Percentiles rank a stretch among this genome's conserved stretches.
These are phyloP conservation scores for Colletotrichum higginsianum DNA, from an alignment of 2,329 filamentous ascomycete genomes.

Conservation along the genomic window DNA sequence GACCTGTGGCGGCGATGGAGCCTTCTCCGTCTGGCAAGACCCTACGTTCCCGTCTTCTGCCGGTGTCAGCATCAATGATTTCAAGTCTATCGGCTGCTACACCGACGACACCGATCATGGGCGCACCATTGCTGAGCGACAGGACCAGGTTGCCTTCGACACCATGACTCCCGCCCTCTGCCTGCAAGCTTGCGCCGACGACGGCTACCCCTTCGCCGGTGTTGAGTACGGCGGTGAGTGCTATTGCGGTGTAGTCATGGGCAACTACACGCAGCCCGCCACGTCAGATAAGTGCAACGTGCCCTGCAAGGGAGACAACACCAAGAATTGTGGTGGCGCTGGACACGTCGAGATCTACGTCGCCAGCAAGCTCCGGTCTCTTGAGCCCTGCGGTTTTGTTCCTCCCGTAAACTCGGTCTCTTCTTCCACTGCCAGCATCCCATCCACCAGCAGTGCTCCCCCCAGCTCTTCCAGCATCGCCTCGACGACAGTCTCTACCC, in stretches of 20 bases:
- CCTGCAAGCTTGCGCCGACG: slow-evolving; percentile 57
- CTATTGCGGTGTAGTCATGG: slow-evolving; percentile 68
- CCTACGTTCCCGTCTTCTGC: slow-evolving; percentile 61
- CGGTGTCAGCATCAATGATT: slow-evolving; percentile 65
- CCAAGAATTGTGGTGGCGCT: slow-evolving; percentile 60
- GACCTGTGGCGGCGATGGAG: slow-evolving; percentile 63
- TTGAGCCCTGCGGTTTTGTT: slow-evolving; percentile 64
- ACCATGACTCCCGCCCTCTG: slow-evolving; percentile 61
- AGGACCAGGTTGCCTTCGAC: slow-evolving; percentile 53
- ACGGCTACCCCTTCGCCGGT: slow-evolving; percentile 65
- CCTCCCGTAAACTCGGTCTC: slow-evolving; percentile 45
- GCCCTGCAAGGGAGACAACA: slow-evolving; percentile 65
- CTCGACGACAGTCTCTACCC: slow-evolving; percentile 38
- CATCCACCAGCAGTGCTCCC: slow-evolving; percentile 31
- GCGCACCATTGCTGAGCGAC: slow-evolving; percentile 62
- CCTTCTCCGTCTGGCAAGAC: slow-evolving; percentile 65
- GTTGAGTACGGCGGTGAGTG: slow-evolving; percentile 62
- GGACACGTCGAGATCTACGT: slow-evolving; percentile 61
- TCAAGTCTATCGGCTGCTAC: slow-evolving; percentile 75
- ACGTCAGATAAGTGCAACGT: slow-evolving; percentile 61
- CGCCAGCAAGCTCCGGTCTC: slow-evolving; percentile 63
- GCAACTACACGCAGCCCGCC: slow-evolving; percentile 59
- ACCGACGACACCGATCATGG: slow-evolving; percentile 59
- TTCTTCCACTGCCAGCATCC: slow-evolving; percentile 32
- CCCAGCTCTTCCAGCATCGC: slow-evolving; percentile 43